phyloP scores from a whole-genome alignment of 2,329 filamentous ascomycete genomes.

The Talaromyces albobiverticillius region DNA sequence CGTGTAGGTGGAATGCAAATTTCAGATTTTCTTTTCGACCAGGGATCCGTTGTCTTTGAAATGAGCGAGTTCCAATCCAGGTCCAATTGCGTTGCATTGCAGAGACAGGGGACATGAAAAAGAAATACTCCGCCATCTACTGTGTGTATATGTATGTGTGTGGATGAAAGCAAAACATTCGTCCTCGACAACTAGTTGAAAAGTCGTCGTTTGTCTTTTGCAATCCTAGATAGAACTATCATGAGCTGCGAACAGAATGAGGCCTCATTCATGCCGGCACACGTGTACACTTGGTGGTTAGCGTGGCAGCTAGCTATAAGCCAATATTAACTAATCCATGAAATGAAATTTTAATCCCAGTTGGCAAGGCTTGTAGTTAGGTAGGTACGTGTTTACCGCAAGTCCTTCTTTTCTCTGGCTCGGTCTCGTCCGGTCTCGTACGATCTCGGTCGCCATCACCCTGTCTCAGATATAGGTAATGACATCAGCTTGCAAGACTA shows the following conservation, averaged over 20 bases:
- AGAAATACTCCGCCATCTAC: too few species aligned
- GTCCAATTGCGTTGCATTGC: not conserved
- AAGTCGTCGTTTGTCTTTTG: too few species aligned
- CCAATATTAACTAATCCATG: not conserved
- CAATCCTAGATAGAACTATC: too few species aligned
- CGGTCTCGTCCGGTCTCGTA: too few species aligned
- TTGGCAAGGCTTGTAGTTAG: too few species aligned
- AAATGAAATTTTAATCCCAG: not conserved
- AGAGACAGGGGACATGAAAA: too few species aligned
- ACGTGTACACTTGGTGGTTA: not conserved
- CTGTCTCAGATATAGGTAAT: not conserved
- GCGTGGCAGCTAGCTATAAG: not conserved
- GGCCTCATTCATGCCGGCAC: not conserved
- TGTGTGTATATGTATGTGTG: too few species aligned
- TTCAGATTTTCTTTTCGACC: not conserved
- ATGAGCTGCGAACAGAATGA: too few species aligned
- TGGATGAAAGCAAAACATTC: not conserved
- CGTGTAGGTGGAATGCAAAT: not conserved
- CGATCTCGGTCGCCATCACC: too few species aligned
- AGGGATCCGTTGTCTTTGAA: not conserved
- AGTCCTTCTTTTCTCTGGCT: too few species aligned
- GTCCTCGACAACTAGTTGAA: not conserved
- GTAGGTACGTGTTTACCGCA: not conserved
- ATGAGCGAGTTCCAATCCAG: not conserved
- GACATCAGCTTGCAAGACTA: not conserved